Evolutionary conservation across 129 eudicot species (phyloP), one percentile per base, ranked within the genome.

Genomic region (Saposhnikovia divaricata): DNA sequence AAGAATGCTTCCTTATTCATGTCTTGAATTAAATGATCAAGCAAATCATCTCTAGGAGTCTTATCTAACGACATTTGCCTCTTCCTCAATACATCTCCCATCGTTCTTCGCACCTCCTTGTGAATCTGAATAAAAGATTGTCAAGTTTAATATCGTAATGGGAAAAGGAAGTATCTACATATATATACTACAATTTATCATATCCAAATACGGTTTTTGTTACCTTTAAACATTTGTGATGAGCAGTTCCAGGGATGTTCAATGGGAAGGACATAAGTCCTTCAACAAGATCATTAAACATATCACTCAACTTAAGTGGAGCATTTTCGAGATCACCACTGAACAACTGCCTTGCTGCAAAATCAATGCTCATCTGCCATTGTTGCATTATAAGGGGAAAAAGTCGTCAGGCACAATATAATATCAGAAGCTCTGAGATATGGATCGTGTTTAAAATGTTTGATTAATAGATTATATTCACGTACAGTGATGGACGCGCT

Each of bases 151-250:
- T 68, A 68, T 68, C 10, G 37, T 31, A 66, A 27, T 66, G 0
- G 72, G 42, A 11, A 0, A 14, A 65, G 8, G 16, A 65, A 66
- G 68, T 9, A 59, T 61, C 34, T 14, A 68, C 10, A 31, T 31
- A 68, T 31, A 68, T 31, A 4, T 13, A 34, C 73, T 28, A 2
- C 23, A 13, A 31, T 11, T 28, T 4, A 31, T 31, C 42, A 68
- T 38, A 2, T 40, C 34, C 13, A 11, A 6, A 16, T 14, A 59
- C 0, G 2, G 37, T n/a, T 2, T 25, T 61, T 68, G 14, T 18
- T 84, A 91, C 96, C 96, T 91, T 85, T 39, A 88, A 78, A 59
- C 96, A 88, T 70, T 79, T 85, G 71, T 89, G 89, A 77, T 88
- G 85, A 9, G 87, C 47, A 14, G 91, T 89, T 19, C 91, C 93